Conservation (phyloP, 2,329 filamentous ascomycete species). For the Cytospora paraplurivora region DNA sequence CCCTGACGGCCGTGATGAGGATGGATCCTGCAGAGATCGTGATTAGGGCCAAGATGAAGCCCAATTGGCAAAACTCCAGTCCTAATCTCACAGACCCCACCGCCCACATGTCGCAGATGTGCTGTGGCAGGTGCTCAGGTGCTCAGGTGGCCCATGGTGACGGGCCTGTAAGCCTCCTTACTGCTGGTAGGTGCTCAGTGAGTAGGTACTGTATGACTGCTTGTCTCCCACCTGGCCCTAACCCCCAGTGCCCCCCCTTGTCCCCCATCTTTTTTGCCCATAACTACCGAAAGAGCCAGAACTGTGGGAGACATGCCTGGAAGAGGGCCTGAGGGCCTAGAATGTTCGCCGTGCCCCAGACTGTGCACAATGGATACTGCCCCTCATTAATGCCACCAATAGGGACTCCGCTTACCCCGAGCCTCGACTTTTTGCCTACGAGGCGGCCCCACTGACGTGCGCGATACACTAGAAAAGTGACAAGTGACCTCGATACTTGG, state of each 20-base stretch:
- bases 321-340: constrained; percentile 13
- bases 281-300: too few species aligned
- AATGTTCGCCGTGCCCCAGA: constrained; percentile 22
- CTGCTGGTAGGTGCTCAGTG: too few species aligned
- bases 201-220: too few species aligned
- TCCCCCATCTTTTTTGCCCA: too few species aligned
- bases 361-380: constrained; percentile 9
- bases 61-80: neutral
- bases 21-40: neutral
- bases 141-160: too few species aligned
- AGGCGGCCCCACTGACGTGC: constrained; percentile 3
- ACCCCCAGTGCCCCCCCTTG: too few species aligned
- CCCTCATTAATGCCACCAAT: constrained; percentile 21
- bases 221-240: too few species aligned
- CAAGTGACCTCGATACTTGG: neutral
- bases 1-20: constrained; percentile 14
- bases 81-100: neutral
- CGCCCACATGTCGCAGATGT: neutral
- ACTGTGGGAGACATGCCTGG: too few species aligned
- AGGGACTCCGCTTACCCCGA: neutral
- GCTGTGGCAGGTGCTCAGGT: too few species aligned
- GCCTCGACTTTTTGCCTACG: neutral
- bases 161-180: too few species aligned
- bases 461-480: neutral
- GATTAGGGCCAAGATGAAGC: constrained; percentile 2